Percentiles rank a stretch among this genome's conserved stretches.
These are phyloP conservation scores for Penicillium daleae DNA, from an alignment of 495 filamentous ascomycete genomes.

Conservation along the genomic window DNA sequence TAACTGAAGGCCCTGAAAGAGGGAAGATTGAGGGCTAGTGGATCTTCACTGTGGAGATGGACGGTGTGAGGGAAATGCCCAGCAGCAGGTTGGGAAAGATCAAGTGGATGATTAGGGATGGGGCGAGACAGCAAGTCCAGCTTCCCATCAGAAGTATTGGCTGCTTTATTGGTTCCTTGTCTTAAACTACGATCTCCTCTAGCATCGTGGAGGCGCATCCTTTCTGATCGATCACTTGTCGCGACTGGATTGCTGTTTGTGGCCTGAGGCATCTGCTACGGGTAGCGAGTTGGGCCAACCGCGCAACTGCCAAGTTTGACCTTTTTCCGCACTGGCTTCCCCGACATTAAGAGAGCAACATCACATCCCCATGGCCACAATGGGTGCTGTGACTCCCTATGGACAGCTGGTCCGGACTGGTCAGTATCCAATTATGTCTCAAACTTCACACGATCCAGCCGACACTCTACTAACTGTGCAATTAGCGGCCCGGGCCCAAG, in stretches of 20 bases:
- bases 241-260: conserved; percentile 7
- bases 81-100: conserved; percentile 13
- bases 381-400: conserved; percentile 42
- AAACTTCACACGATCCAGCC: neutral
- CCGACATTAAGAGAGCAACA: conserved; percentile 13
- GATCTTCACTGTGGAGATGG: conserved; percentile 44
- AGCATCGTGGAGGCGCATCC: conserved; percentile 2
- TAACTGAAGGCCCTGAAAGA: conserved; percentile 20
- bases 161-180: neutral
- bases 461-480: neutral
- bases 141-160: conserved; percentile 2
- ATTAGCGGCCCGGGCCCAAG: conserved; percentile 40
- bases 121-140: conserved; percentile 4
- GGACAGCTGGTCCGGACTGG: conserved; percentile 48
- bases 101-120: conserved; percentile 1
- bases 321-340: conserved; percentile 34
- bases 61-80: conserved; percentile 19
- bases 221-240: conserved; percentile 28
- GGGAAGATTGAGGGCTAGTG: conserved; percentile 40
- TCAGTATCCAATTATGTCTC: conserved; percentile 22
- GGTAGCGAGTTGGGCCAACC: conserved; percentile 23
- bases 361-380: conserved; percentile 41
- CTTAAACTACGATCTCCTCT: conserved; percentile 4
- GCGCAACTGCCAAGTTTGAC: conserved; percentile 31
- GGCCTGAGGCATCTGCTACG: conserved; percentile 34